These are phyloP conservation scores for Cocos nucifera DNA, from an alignment of 176 grass and related monocot genomes.

Conservation along the genomic window DNA sequence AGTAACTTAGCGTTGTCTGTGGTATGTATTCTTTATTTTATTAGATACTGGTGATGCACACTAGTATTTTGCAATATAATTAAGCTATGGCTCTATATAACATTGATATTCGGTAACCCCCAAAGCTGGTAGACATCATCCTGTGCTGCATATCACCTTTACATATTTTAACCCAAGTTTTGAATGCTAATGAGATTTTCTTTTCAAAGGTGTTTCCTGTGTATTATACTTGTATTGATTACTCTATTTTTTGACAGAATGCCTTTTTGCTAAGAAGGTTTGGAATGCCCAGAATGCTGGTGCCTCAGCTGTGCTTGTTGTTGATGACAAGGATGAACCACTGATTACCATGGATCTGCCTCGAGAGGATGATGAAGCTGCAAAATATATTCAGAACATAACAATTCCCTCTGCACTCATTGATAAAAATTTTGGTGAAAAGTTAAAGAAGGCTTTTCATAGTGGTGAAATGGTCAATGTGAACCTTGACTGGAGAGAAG, in stretches of 20 bases:
- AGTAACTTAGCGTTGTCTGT: no score
- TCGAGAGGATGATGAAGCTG: constrained; percentile 85
- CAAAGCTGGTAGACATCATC: no score
- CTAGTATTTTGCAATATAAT: no score
- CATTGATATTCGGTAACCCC: no score
- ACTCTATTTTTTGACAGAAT: constrained; percentile 33
- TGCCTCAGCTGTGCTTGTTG: constrained; percentile 84
- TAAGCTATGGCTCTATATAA: no score
- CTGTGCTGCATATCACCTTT: no score
- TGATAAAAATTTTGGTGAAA: constrained; percentile 78
- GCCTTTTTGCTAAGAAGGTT: constrained; percentile 91
- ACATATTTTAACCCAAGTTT: no score
- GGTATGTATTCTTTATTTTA: no score
- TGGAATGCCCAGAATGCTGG: constrained; percentile 94
- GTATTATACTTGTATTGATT: no score
- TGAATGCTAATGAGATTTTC: no score
- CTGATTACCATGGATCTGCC: constrained; percentile 98
- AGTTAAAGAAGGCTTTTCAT: constrained; percentile 70
- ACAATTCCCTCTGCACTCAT: constrained; percentile 90
- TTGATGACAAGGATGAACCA: constrained; percentile 89
- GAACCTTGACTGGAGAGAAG: constrained; percentile 94
- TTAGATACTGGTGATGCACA: no score
- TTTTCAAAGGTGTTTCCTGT: no score
- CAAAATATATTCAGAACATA: constrained; percentile 93
- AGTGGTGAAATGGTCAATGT: constrained; percentile 90